phyloP scores from a whole-genome alignment of 345 rosid genomes.

The Populus davidiana region DNA sequence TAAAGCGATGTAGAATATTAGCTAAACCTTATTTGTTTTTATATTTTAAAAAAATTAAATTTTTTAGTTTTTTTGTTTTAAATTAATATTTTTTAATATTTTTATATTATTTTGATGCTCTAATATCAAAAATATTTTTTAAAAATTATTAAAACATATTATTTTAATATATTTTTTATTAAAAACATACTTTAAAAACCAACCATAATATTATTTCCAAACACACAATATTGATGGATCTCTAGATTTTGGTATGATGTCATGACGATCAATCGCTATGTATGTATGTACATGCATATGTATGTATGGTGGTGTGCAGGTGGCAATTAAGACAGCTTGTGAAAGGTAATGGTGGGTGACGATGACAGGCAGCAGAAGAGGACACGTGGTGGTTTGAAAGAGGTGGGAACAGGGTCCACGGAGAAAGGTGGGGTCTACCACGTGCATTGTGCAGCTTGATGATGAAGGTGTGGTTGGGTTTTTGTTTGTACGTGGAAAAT shows the following conservation, averaged over 20 bases:
- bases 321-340: conserved; percentile 18
- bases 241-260: background rate
- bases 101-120: too few species aligned
- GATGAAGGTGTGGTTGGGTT: background rate
- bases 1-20: too few species aligned
- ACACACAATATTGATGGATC: background rate
- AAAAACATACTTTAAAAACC: too few species aligned
- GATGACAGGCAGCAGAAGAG: conserved; percentile 13
- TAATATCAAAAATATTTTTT: too few species aligned
- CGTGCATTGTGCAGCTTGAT: conserved; percentile 4
- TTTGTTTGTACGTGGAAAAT: background rate
- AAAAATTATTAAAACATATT: too few species aligned
- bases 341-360: conserved; percentile 11
- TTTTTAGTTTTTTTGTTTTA: too few species aligned
- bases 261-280: background rate
- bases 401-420: background rate
- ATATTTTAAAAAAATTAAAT: too few species aligned
- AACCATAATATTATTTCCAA: too few species aligned
- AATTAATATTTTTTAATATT: too few species aligned
- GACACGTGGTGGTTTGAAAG: conserved; percentile 31
- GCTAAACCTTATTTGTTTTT: too few species aligned
- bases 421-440: conserved; percentile 23
- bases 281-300: background rate
- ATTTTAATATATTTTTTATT: too few species aligned
- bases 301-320: background rate